Evolutionary conservation across 305 asterid species (phyloP), one percentile per base, ranked within the genome.

Genomic region (Rubia peregrina): DNA sequence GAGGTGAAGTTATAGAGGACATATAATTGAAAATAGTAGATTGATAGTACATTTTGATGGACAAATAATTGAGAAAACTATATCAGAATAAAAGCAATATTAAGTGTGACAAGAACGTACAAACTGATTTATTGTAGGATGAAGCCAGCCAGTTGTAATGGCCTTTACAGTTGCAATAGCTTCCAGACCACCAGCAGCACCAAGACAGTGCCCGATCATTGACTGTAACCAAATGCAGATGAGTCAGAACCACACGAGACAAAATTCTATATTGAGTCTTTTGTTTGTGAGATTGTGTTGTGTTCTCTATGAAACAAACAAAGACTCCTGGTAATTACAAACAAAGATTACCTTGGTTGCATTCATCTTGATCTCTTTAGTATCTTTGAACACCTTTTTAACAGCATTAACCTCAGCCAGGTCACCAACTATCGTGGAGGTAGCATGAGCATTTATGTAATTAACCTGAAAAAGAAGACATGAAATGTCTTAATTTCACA

Each of bases 341-440:
- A 22, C 46, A 63, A 56, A 64, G 30, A 60, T 63, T 61, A 80
- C 91, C 91, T 85, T 87, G n/a, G 91, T 85, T 40, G 91, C 87
- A 38, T 89, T 87, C 93, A 89, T 89, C 82, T 89, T 89, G 1
- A 89, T 83, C 79, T 79, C 87, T 3, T 87, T 84, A 8, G 91
- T 85, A 60, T 81, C 80, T 76, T 85, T 85, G 73, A 87, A 89
- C 65, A 89, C 96, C 72, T 87, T 87, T 75, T 89, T 89, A 74
- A 89, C 80, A 67, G 92, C 92, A 77, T 79, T 87, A 67, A 85
- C 92, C 85, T 87, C 91, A 42, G 89, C 96, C 36, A 89, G 70
- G 69, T 89, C 93, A 63, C 96, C 96, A 6, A 86, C 96, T n/a
- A 87, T 70, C 6, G 96, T 89, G 62, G 96, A 87, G 63, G 96